Base-by-base conservation (phyloP, 1,284 basidiomycete species). In the Trichosporon faecale region DNA sequence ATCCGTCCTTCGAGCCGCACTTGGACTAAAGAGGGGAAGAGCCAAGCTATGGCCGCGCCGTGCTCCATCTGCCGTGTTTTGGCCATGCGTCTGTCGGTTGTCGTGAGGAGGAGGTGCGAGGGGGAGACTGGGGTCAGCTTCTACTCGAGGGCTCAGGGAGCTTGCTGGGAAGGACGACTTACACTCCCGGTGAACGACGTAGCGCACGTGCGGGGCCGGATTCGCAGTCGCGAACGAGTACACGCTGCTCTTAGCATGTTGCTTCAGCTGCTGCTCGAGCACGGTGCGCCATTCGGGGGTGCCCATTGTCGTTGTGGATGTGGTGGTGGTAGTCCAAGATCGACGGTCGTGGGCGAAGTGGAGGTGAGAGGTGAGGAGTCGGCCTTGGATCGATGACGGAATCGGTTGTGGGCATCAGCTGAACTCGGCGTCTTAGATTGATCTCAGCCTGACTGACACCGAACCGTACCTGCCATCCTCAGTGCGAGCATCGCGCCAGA, bases 21-120 rank as follows among this genome's bases (percentile, higher is more conserved):
- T 72, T 84, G 83, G 7, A 79, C 72, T 31, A 74, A 74, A 1
- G 70, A 52, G 21, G 77, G 76, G 57, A 84, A 76, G 78, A 79
- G 79, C 81, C 82, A 84, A 9, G 80, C 79, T 25, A 78, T 63
- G 69, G 82, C 82, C 37, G 76, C 67, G 7, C 70, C 68, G 3
- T 75, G 75, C 31, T 79, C 70, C 12, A 83, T 72, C 68, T 84
- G 80, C 21, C 66, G 46, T n/a, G 78, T 74, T 66, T 84, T 84
- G 23, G 74, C 72, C 80, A 80, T 81, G 27, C 83, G 77, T 2
- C 73, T 77, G 74, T 84, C 83, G 64, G 83, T 82, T 2, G 81
- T 80, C 3, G 76, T 76, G 40, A 83, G 68, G 55, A 84, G 75
- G n/a, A 82, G 66, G 66, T 66, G 70, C 9, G 78, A 78, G 4